A percentile compares a stretch with the other conserved stretches of the same genome.
Conservation (phyloP, 306 rosid species). For the Corylus heterophylla region DNA sequence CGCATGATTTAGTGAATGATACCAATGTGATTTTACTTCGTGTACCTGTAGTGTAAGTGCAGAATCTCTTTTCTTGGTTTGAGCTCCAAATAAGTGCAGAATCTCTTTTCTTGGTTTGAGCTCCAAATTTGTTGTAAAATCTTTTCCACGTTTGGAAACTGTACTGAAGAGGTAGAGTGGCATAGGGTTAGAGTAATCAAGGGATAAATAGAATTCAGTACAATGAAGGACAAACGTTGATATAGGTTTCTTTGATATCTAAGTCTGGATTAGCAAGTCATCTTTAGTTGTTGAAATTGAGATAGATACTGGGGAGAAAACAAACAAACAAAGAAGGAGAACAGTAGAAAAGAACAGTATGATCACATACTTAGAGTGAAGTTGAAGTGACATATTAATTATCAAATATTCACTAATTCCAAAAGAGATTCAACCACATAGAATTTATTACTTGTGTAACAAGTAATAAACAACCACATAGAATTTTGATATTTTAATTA, state of each 20-base stretch:
- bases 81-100: neutral
- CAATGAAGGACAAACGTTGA: neutral
- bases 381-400: neutral
- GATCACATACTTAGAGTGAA: neutral
- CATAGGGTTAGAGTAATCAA: neutral
- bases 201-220: neutral
- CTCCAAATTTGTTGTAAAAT: neutral
- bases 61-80: neutral
- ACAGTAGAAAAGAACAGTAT: neutral
- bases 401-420: neutral
- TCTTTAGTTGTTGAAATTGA: neutral
- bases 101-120: neutral
- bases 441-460: neutral
- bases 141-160: neutral
- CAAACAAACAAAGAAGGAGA: neutral
- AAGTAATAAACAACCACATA: neutral
- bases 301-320: neutral
- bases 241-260: neutral
- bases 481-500: no score
- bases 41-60: neutral
- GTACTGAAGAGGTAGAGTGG: neutral
- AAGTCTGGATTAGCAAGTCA: neutral
- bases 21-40: neutral
- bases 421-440: neutral
- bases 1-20: neutral